Evolutionary conservation across 2,329 filamentous ascomycete genomes (phyloP).

Genomic region (Fusarium solani-melongenae): DNA sequence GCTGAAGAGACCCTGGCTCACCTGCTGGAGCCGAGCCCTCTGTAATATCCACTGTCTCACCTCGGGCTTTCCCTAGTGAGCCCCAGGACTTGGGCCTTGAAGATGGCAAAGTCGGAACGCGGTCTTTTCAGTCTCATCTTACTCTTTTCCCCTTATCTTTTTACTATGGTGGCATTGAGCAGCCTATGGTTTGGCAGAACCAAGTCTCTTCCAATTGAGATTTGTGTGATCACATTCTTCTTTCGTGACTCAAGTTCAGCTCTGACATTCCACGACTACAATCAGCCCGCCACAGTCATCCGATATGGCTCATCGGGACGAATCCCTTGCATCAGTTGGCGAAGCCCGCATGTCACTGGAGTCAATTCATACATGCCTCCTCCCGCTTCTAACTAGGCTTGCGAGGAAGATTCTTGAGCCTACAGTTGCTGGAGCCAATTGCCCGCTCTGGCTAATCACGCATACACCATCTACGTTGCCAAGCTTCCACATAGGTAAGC

Average conservation of each 20-base stretch:
- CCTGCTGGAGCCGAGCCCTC: background rate
- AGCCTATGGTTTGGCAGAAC: background rate
- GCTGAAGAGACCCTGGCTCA: background rate
- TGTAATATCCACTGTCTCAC: background rate
- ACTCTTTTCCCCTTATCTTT: background rate
- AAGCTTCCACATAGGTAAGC: background rate
- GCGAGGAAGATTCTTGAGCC: background rate
- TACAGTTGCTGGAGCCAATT: background rate
- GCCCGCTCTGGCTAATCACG: background rate
- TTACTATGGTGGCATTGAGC: background rate
- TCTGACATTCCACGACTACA: background rate
- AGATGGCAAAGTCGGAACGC: background rate
- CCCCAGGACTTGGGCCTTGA: background rate
- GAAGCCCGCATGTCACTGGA: background rate
- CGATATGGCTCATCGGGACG: background rate
- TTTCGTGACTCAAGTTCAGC: background rate
- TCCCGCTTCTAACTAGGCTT: background rate
- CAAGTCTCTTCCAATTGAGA: background rate
- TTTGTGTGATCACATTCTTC: background rate
- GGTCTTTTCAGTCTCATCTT: background rate
- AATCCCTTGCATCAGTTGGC: background rate
- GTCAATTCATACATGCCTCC: background rate
- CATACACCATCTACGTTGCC: background rate
- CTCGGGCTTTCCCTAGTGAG: background rate
- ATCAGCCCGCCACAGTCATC: background rate